Conservation (phyloP, 2,329 filamentous ascomycete species). For the Fusarium veterinarium region DNA sequence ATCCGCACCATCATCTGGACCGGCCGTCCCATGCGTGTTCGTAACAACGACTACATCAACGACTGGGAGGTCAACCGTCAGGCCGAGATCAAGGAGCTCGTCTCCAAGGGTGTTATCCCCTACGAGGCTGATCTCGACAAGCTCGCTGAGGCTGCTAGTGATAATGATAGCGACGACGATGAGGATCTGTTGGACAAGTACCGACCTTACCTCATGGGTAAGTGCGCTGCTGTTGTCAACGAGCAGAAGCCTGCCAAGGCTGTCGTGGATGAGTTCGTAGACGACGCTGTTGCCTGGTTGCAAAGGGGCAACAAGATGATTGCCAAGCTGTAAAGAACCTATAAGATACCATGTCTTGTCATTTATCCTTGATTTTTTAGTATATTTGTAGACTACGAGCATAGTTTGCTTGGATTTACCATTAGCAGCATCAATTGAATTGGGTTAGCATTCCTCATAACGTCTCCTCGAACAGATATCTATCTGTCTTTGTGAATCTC, state of each 20-base stretch:
- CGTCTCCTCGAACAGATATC: neutral
- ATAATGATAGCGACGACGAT: slow-evolving; percentile 75
- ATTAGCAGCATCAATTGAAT: slow-evolving; percentile 7
- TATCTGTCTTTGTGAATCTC: neutral
- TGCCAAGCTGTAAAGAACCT: slow-evolving; percentile 72
- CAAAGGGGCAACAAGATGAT: slow-evolving; percentile 75
- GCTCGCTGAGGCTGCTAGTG: slow-evolving; percentile 72
- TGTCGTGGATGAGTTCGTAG: slow-evolving; percentile 94
- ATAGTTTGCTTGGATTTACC: slow-evolving; percentile 21
- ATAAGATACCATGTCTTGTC: slow-evolving; percentile 10
- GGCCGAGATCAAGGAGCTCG: slow-evolving; percentile 92
- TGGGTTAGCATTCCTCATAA: neutral
- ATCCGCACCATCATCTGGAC: slow-evolving; percentile 99
- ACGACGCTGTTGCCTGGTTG: slow-evolving; percentile 79
- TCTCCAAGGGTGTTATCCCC: slow-evolving; percentile 87
- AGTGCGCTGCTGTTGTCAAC: slow-evolving; percentile 92
- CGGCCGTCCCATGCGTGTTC: slow-evolving; percentile 91
- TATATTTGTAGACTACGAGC: slow-evolving; percentile 43
- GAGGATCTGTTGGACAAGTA: slow-evolving; percentile 94
- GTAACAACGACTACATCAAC: slow-evolving; percentile 91
- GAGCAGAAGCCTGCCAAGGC: slow-evolving; percentile 91
- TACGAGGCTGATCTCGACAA: slow-evolving; percentile 95
- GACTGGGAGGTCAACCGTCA: slow-evolving; percentile 96
- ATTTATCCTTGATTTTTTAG: slow-evolving; percentile 22
- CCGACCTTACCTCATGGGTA: slow-evolving; percentile 94